Base-by-base conservation (phyloP, 2,329 filamentous ascomycete genomes). In the Dactylellina leptospora region DNA sequence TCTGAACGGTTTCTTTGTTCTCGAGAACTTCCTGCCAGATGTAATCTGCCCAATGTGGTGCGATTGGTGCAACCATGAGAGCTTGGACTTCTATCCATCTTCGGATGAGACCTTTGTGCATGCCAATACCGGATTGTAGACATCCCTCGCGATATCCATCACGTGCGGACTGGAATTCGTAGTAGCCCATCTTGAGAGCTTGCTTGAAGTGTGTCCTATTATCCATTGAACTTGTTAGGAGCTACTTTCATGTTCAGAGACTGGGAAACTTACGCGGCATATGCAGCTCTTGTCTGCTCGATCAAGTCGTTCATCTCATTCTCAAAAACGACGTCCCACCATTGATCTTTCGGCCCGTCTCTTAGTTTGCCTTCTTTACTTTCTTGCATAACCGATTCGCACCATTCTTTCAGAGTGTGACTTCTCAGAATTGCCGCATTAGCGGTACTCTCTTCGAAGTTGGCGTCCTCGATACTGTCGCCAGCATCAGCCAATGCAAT, bases 381-480 rank as follows among this genome's bases (percentile, higher is more conserved):
- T 68, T 93, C 89, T 76, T 88, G 86, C 62, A 90, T 82, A 77
- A 91, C 86, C 78, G 96, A 91, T 81, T 97, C 92, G 74, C 91
- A 93, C 93, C 93, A 97, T 80, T 96, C 91, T 78, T 91, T 88
- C 58, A 96, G 84, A 78, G 86, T 89, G 78, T 84, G 87, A 79
- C 87, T 93, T 77, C 92, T 88, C 74, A 97, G 84, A 77, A 97
- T 96, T 78, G 88, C 93, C 79, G 89, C 91, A 81, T 97, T 95
- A 40, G 95, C 95, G 38, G 97, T 92, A 61, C 90, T 87, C 82
- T 99, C 95, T 78, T 97, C 95, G 75, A 99, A 96, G 83, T 99
- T 99, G 77, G 93, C 93, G 80, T 99, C 95, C 74, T 92, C 90
- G 74, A 97, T 92, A 74, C 90, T 91, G 78, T 99, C 95, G 77